phyloP scores from a whole-genome alignment of 2,329 filamentous ascomycete species.

The Thermomyces lanuginosus region DNA sequence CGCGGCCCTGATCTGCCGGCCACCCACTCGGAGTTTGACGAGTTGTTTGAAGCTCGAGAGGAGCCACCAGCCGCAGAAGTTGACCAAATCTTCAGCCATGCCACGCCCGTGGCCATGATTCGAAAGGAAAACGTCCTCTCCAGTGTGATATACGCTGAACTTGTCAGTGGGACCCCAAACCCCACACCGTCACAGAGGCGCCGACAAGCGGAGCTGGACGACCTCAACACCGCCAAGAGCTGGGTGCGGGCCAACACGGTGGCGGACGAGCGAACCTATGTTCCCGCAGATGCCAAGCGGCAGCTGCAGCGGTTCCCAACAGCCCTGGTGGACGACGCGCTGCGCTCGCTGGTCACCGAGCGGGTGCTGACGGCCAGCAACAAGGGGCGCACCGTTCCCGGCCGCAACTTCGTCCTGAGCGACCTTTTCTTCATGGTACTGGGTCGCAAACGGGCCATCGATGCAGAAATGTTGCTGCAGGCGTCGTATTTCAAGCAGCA shows the following conservation, averaged over 20 bases:
- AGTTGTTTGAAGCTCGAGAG: constrained; percentile 25
- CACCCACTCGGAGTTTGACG: constrained; percentile 25
- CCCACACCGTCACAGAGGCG: constrained; percentile 5
- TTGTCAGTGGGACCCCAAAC: constrained; percentile 5
- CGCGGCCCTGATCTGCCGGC: constrained; percentile 28
- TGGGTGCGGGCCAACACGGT: constrained; percentile 34
- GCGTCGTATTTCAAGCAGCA: constrained; percentile 28
- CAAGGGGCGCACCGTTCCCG: constrained; percentile 23
- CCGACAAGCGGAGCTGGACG: constrained; percentile 10
- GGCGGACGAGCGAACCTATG: constrained; percentile 27
- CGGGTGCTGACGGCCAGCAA: constrained; percentile 24
- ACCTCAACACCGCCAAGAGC: constrained; percentile 26
- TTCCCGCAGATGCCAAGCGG: constrained; percentile 20
- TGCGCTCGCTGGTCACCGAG: constrained; percentile 25
- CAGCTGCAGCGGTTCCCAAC: constrained; percentile 19
- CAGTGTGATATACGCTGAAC: constrained; percentile 20
- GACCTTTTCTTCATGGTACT: constrained; percentile 25
- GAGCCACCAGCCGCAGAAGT: constrained; percentile 13
- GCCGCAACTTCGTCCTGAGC: constrained; percentile 30
- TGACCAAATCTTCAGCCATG: constrained; percentile 22
- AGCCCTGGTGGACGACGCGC: constrained; percentile 20
- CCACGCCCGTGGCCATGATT: constrained; percentile 15
- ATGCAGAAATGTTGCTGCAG: constrained; percentile 22
- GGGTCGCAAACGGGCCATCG: constrained; percentile 26
- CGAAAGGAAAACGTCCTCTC: constrained; percentile 20